These are phyloP conservation scores for Fraxinus anomala DNA, from an alignment of 257 asterid genomes.

Conservation along the genomic window DNA sequence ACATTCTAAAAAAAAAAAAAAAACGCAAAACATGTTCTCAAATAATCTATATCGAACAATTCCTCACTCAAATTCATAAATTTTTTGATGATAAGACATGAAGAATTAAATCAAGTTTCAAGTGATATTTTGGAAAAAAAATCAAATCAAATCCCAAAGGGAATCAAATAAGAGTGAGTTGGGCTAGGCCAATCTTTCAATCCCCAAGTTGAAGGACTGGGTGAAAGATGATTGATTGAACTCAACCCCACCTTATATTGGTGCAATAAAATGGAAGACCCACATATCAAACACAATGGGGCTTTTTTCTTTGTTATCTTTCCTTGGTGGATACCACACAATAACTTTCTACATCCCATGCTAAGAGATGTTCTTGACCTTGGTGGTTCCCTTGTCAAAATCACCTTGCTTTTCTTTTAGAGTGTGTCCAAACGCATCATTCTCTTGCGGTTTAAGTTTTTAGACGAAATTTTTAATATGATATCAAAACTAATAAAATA, in stretches of 20 bases:
- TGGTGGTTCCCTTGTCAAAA: constrained; percentile 19
- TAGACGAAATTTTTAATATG: background rate
- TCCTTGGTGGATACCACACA: constrained; percentile 46
- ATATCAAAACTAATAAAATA: too few relatives aligned
- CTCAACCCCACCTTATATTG: constrained; percentile 85
- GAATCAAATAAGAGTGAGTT: background rate
- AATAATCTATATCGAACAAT: too few relatives aligned
- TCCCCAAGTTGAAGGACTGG: constrained; percentile 37
- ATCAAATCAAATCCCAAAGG: background rate
- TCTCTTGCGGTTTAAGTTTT: background rate
- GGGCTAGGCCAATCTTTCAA: background rate
- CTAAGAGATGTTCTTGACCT: constrained; percentile 50
- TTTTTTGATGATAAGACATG: background rate
- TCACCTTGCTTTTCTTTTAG: constrained; percentile 5
- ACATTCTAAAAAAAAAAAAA: too few relatives aligned
- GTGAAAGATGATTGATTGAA: constrained; percentile 72
- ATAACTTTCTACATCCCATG: constrained; percentile 39
- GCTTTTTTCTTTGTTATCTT: constrained; percentile 16
- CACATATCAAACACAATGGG: constrained; percentile 38
- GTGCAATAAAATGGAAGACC: constrained; percentile 60
- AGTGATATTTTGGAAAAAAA: background rate
- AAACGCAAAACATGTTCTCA: too few relatives aligned
- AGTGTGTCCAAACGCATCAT: background rate
- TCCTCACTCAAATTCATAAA: background rate
- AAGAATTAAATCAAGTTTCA: background rate